phyloP scores from a whole-genome alignment of 108 stramenopile species.

The Pseudonitzschia delicatissima region DNA sequence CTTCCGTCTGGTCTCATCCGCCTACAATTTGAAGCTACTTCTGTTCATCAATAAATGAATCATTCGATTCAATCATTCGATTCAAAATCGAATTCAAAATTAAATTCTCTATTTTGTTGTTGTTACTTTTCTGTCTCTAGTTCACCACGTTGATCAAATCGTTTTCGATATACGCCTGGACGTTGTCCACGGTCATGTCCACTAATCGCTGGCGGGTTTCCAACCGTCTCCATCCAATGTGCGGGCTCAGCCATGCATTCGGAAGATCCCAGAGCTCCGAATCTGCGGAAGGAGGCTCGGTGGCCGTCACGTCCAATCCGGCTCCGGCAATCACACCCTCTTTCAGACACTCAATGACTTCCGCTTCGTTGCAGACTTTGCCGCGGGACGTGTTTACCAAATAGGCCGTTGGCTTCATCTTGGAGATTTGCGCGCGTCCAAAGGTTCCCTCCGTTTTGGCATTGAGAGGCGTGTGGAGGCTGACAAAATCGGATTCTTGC shows the following conservation, averaged over 20 bases:
- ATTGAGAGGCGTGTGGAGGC: conserved; percentile 85
- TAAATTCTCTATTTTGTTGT: too few relatives aligned
- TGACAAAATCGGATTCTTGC: conserved; percentile 72
- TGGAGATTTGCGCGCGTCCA: conserved; percentile 60
- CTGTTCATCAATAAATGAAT: too few relatives aligned
- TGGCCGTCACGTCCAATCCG: conserved; percentile 76
- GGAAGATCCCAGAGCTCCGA: conserved; percentile 67
- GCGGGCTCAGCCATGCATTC: conserved; percentile 81
- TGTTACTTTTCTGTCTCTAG: too few relatives aligned
- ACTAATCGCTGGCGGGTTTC: conserved; percentile 88
- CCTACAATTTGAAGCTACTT: too few relatives aligned
- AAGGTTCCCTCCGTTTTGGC: conserved; percentile 76
- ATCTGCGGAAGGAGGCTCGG: conserved; percentile 61
- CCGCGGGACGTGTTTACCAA: conserved; percentile 91
- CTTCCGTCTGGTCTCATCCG: too few relatives aligned
- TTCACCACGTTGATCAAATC: conserved; percentile 47
- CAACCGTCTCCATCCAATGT: conserved; percentile 88
- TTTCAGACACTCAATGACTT: conserved; percentile 69
- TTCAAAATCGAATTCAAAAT: too few relatives aligned
- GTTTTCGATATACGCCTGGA: conserved; percentile 47
- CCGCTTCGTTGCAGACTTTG: conserved; percentile 80
- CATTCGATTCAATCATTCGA: too few relatives aligned
- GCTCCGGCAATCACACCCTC: conserved; percentile 77
- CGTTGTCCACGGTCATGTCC: conserved; percentile 84
- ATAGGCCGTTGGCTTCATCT: conserved; percentile 86